A percentile compares a stretch with the other conserved stretches of the same genome.
phyloP scores from a whole-genome alignment of 2,329 filamentous ascomycete genomes.

The Pseudopyricularia cyperi region DNA sequence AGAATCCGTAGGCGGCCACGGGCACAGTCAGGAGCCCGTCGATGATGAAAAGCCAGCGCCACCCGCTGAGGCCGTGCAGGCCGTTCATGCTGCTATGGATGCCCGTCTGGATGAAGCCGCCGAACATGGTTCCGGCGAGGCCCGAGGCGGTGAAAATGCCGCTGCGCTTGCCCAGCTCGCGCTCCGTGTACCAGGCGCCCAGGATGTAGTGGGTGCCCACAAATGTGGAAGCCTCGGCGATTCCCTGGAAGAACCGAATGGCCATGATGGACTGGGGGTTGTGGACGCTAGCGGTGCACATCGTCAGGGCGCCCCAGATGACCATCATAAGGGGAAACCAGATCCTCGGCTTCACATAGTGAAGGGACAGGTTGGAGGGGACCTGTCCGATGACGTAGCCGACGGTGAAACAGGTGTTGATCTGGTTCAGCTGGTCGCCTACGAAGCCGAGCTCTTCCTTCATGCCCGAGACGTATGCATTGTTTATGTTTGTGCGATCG shows the following conservation, averaged over 20 bases:
- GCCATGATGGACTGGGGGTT: slow-evolving; percentile 43
- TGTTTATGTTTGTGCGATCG: slow-evolving; percentile 36
- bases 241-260: slow-evolving; percentile 42
- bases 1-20: slow-evolving; percentile 39
- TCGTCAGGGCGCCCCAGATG: slow-evolving; percentile 50
- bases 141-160: slow-evolving; percentile 49
- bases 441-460: slow-evolving; percentile 34
- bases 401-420: slow-evolving; percentile 36
- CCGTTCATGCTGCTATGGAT: slow-evolving; percentile 31
- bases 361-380: slow-evolving; percentile 47
- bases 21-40: slow-evolving; percentile 44
- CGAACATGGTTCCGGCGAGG: slow-evolving; percentile 47
- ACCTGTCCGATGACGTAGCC: slow-evolving; percentile 43
- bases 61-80: slow-evolving; percentile 34
- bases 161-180: slow-evolving; percentile 47
- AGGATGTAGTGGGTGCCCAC: slow-evolving; percentile 46
- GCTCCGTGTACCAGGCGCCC: slow-evolving; percentile 46
- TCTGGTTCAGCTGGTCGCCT: slow-evolving; percentile 34
- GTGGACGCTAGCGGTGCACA: slow-evolving; percentile 41
- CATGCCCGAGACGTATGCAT: slow-evolving; percentile 42
- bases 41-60: slow-evolving; percentile 40
- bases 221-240: slow-evolving; percentile 44
- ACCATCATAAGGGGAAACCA: slow-evolving; percentile 54
- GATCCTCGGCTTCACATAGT: slow-evolving; percentile 48
- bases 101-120: slow-evolving; percentile 47